phyloP scores from a whole-genome alignment of 768 basidiomycete species.

The Naganishia kalamii region DNA sequence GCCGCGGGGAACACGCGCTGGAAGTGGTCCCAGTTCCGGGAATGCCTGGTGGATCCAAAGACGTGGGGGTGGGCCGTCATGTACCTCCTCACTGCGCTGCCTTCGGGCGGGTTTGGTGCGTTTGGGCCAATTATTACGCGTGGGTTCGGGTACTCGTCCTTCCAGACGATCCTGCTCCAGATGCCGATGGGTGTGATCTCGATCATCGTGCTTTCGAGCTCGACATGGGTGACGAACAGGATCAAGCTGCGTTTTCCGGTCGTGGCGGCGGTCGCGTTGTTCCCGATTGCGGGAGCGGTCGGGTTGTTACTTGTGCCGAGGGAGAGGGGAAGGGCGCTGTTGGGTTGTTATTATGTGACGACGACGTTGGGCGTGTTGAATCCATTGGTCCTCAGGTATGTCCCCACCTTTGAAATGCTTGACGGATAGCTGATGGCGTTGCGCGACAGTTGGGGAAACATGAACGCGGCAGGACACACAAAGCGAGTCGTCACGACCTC shows the following conservation, averaged over 20 bases:
- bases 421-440: not conserved
- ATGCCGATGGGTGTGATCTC: constrained; percentile 40
- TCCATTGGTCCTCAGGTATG: constrained; percentile 22
- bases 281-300: constrained; percentile 37
- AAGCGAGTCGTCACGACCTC: constrained; percentile 36
- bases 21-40: constrained; percentile 35
- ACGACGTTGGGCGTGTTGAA: constrained; percentile 13
- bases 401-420: no score
- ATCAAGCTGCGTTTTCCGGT: constrained; percentile 36
- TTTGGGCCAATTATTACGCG: constrained; percentile 37
- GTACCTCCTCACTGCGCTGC: constrained; percentile 34
- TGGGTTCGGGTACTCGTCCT: constrained; percentile 16
- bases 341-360: constrained; percentile 24
- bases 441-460: constrained; percentile 29
- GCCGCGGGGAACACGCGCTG: constrained; percentile 3
- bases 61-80: constrained; percentile 30
- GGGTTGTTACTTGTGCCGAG: constrained; percentile 31
- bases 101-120: constrained; percentile 20
- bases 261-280: constrained; percentile 19
- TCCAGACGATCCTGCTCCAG: constrained; percentile 30
- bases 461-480: constrained; percentile 30
- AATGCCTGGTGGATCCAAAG: constrained; percentile 36
- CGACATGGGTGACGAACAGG: constrained; percentile 38
- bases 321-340: constrained; percentile 21
- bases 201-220: constrained; percentile 30